phyloP scores from a whole-genome alignment of 306 rosid species.

The Argentina anserina region DNA sequence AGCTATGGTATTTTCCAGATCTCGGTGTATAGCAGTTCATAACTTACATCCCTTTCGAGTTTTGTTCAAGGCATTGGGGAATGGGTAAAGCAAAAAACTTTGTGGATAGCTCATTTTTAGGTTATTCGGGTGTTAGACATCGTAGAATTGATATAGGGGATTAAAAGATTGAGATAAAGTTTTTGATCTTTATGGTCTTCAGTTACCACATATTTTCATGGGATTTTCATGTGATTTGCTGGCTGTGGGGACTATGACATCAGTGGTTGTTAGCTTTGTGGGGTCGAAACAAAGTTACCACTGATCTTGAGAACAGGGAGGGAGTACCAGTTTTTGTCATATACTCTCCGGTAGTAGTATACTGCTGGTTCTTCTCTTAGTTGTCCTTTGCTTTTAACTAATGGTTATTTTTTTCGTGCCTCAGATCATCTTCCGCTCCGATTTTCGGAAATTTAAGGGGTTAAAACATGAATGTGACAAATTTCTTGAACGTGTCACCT shows the following conservation, averaged over 20 bases:
- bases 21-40: neutral
- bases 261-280: neutral
- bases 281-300: neutral
- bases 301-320: neutral
- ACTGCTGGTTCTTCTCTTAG: neutral
- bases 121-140: neutral
- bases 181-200: neutral
- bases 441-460: constrained; percentile 57
- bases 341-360: neutral
- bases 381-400: neutral
- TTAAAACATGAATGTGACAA: constrained; percentile 62
- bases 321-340: neutral
- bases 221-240: neutral
- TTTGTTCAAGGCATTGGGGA: neutral
- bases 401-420: constrained; percentile 16
- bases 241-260: neutral
- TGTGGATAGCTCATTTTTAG: neutral
- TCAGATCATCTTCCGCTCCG: constrained; percentile 74
- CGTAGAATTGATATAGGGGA: neutral
- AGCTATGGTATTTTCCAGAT: neutral
- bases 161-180: neutral
- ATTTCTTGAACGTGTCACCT: constrained; percentile 46
- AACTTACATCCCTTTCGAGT: neutral
- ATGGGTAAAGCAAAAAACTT: neutral
- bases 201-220: neutral